Conservation (phyloP, 495 filamentous ascomycete species). For the Podospora anserina region DNA sequence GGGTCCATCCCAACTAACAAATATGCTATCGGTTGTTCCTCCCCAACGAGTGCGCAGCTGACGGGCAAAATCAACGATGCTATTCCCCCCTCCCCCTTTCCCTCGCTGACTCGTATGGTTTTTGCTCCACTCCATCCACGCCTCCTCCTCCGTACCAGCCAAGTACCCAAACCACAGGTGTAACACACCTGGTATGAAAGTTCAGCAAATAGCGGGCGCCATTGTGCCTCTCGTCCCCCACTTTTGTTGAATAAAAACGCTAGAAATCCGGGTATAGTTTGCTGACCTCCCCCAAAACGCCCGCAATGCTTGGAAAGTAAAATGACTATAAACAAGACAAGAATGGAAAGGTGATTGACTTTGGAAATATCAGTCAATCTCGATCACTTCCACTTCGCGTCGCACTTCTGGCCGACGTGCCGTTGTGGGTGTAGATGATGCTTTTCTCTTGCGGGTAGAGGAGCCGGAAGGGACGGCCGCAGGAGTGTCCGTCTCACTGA, state of each 20-base stretch:
- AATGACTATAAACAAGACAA: background rate
- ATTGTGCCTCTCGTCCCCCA: background rate
- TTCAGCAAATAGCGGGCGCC: background rate
- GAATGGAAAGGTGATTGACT: background rate
- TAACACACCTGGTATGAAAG: background rate
- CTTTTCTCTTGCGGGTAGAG: conserved; percentile 1
- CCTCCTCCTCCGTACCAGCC: background rate
- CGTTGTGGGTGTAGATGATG: background rate
- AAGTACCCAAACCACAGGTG: background rate
- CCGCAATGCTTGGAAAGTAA: background rate
- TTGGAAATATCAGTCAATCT: conserved; percentile 15
- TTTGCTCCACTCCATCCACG: too few species aligned
- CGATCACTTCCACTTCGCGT: conserved; percentile 25
- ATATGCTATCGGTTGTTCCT: background rate
- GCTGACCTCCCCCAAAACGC: background rate
- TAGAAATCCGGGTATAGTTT: background rate
- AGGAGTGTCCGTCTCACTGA: conserved; percentile 22
- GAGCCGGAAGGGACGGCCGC: background rate
- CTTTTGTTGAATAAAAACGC: background rate
- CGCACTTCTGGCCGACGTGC: background rate
- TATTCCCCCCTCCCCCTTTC: background rate
- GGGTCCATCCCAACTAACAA: background rate
- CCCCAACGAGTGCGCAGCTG: too few species aligned
- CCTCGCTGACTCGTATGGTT: too few species aligned
- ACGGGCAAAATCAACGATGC: background rate